Percentiles rank a stretch among this genome's conserved stretches.
phyloP scores from a whole-genome alignment of 2,329 filamentous ascomycete genomes.

The Apiospora aurea region DNA sequence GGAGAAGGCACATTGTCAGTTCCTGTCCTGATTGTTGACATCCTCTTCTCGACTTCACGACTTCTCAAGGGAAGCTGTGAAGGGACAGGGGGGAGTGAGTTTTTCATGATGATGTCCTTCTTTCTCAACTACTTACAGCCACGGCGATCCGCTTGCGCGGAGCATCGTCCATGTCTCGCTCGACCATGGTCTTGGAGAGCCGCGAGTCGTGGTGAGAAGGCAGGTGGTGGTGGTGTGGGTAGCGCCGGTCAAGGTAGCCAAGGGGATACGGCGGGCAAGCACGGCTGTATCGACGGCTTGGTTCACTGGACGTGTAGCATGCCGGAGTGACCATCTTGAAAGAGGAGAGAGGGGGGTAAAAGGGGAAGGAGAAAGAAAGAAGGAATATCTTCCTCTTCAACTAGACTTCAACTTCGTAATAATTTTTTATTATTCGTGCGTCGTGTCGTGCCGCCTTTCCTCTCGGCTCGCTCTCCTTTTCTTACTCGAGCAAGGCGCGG shows the following conservation, averaged over 20 bases:
- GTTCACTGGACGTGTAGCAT: slow-evolving; percentile 46
- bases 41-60: neutral
- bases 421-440: neutral
- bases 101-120: too few species aligned
- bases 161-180: slow-evolving; percentile 50
- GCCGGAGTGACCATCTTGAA: slow-evolving; percentile 52
- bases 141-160: slow-evolving; percentile 66
- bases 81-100: too few species aligned
- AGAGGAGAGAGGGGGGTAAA: too few species aligned
- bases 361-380: neutral
- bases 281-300: slow-evolving; percentile 49
- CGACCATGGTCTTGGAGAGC: slow-evolving; percentile 47
- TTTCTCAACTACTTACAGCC: slow-evolving; percentile 52
- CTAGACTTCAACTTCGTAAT: neutral
- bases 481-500: slow-evolving; percentile 29
- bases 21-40: neutral
- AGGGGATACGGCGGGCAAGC: slow-evolving; percentile 47
- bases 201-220: slow-evolving; percentile 47
- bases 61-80: neutral
- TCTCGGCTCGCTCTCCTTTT: slow-evolving; percentile 26
- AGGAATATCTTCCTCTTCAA: neutral
- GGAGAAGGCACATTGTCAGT: slow-evolving; percentile 15
- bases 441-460: neutral
- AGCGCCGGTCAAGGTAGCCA: slow-evolving; percentile 47
- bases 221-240: slow-evolving; percentile 30